These are phyloP conservation scores for Emmonsia crescens DNA, from an alignment of 2,329 filamentous ascomycete species.

Conservation along the genomic window DNA sequence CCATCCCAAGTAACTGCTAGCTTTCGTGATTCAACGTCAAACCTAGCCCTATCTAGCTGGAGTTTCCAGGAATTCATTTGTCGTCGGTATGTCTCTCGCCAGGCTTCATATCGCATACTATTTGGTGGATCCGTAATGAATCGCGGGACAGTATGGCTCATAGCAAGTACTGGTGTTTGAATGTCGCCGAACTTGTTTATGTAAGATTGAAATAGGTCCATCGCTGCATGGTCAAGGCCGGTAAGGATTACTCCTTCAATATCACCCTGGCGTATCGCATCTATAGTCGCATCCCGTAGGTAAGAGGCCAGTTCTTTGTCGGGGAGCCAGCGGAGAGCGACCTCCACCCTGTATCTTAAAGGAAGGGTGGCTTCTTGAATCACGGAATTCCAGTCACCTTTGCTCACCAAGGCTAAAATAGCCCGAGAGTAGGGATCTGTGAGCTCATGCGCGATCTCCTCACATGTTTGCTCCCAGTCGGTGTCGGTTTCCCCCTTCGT, in stretches of 20 bases:
- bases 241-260: constrained; percentile 53
- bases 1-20: constrained; percentile 42
- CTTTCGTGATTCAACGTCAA: constrained; percentile 47
- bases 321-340: constrained; percentile 45
- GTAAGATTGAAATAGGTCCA: constrained; percentile 52
- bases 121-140: constrained; percentile 45
- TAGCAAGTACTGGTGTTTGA: constrained; percentile 51
- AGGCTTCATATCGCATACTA: constrained; percentile 45
- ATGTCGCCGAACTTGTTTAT: constrained; percentile 50
- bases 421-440: constrained; percentile 52
- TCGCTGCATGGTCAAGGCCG: constrained; percentile 46
- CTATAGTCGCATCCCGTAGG: constrained; percentile 42
- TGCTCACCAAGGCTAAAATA: constrained; percentile 49
- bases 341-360: constrained; percentile 49
- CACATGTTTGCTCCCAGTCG: constrained; percentile 51
- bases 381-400: constrained; percentile 49
- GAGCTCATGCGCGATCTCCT: constrained; percentile 52
- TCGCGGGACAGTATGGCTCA: constrained; percentile 47
- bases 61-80: constrained; percentile 53
- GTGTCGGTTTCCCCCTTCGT: constrained; percentile 39
- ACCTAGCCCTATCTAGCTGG: constrained; percentile 48
- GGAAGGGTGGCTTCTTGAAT: constrained; percentile 48
- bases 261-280: constrained; percentile 44
- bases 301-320: constrained; percentile 41
- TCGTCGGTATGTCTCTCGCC: constrained; percentile 51